These are phyloP conservation scores for Lentinula aciculospora DNA, from an alignment of 768 basidiomycete species.

Conservation along the genomic window DNA sequence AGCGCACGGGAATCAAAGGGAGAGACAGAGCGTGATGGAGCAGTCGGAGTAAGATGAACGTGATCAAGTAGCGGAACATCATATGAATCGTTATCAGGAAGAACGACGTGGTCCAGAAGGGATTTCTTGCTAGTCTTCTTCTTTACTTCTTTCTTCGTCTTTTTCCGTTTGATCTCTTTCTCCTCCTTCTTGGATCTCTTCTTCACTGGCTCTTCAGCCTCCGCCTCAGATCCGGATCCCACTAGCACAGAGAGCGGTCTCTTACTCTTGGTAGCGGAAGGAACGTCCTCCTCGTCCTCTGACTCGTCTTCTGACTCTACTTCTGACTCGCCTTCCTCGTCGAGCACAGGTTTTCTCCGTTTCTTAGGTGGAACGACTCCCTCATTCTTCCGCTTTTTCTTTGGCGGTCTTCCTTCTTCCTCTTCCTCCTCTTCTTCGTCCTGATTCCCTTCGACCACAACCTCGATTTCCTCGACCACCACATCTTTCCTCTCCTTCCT, in stretches of 20 bases:
- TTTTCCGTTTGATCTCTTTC: constrained; percentile 19
- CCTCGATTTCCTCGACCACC: constrained; percentile 25
- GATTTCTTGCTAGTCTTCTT: constrained; percentile 39
- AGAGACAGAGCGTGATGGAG: constrained; percentile 48
- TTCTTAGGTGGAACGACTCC: constrained; percentile 51
- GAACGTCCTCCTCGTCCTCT: constrained; percentile 3
- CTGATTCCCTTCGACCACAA: constrained; percentile 39
- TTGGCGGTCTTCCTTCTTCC: constrained; percentile 23
- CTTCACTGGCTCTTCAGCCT: constrained; percentile 34
- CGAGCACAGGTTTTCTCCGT: constrained; percentile 28
- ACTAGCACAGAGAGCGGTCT: constrained; percentile 20
- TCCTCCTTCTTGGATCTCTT: constrained; percentile 27
- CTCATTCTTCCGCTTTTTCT: constrained; percentile 32
- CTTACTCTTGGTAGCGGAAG: constrained; percentile 17
- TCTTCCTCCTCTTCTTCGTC: constrained; percentile 31
- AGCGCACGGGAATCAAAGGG: constrained; percentile 27
- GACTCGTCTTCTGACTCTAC: constrained; percentile 18
- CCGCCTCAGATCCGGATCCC: constrained; percentile 19
- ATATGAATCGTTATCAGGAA: constrained; percentile 43
- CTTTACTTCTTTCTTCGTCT: constrained; percentile 22
- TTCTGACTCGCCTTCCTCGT: constrained; percentile 51
- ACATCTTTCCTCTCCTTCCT: constrained; percentile 8
- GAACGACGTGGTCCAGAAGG: constrained; percentile 44
- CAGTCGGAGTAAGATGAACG: constrained; percentile 40
- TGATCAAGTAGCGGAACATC: constrained; percentile 45